Base-by-base conservation (phyloP, 176 grass and related monocot genomes). In the Urochloa ruziziensis region DNA sequence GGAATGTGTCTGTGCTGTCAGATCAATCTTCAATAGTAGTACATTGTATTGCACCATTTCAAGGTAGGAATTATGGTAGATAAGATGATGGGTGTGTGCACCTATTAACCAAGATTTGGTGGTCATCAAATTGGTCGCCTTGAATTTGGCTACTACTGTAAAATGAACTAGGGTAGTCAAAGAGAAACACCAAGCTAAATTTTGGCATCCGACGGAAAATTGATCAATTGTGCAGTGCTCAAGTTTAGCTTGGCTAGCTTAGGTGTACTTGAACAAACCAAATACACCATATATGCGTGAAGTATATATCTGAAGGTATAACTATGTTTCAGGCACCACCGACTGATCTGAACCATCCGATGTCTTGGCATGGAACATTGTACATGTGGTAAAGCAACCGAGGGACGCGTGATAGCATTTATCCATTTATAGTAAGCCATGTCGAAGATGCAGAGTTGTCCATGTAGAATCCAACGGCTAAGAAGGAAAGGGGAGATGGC, bases 1-100 rank as follows among this genome's bases (percentile, higher is more conserved):
- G 11, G 24, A 75, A 70, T 74, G 80, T 67, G 25, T 46, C 16
- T 70, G 37, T 70, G 61, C 36, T 23, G 77, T 85, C 82, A 69
- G 60, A 77, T 89, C 77, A 27, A 59, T 5, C 48, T 36, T 74
- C 17, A 74, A 51, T 8, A 53, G 71, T 53, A 8, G 0, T n/a
- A 23, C 27, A 48, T 73, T 73, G 56, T 30, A 28, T 19, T 18
- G 5, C 44, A 62, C 40, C 56, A 32, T 62, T 78, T 75, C n/a
- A 46, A 47, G 57, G 27, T 23, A 63, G 58, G 29, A 46, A 63
- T 27, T 46, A 52, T 46, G 15, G 19, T n/a, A n/a, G n/a, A n/a
- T n/a, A 6, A 35, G 19, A 75, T 23, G 16, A 51, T 18, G 63
- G 46, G 48, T 51, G 44, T 6, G 17, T n/a, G n/a, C 42, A 51